Base-by-base conservation (phyloP, 495 filamentous ascomycete species). In the Immersiella caudata region DNA sequence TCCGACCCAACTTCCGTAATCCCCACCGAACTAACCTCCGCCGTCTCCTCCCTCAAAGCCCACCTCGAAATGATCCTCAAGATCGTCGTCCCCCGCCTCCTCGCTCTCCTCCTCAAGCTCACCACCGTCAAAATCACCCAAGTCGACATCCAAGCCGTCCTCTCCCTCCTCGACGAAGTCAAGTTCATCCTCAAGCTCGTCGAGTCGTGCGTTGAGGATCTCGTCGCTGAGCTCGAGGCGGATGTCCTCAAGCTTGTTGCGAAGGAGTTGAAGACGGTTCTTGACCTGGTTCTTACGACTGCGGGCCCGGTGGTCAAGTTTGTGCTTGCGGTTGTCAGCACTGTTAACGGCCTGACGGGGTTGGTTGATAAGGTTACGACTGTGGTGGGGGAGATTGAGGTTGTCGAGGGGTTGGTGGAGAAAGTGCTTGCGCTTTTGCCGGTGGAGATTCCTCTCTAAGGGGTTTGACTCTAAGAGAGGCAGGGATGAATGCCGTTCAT, bases 161-260 rank as follows among this genome's bases (percentile, higher is more conserved):
- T 67, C n/a, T 20, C 16, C 20, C 59, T 67, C 58, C 26, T 67
- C 35, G 59, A 26, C 65, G 57, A 63, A 20, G 35, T 67, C 59
- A 55, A 67, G 59, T 27, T 27, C 36, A 40, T 67, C 59, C 22
- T 67, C 36, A 0, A 5, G 14, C 22, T 55, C 36, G 50, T 67
- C 27, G 46, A 67, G 59, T 12, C 20, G 24, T 62, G 58, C 58
- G 25, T 67, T 46, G 62, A 63, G 65, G 29, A 67, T 12, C 21
- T 67, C 7, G 58, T 67, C 25, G 65, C 49, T 46, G 27, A 36
- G 20, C 59, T 49, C 58, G 25, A 25, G 18, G 33, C 18, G 6
- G 40, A 46, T 12, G 14, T 46, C 40, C 40, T 46, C 11, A 46
- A 46, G 40, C 40, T 46, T 14, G 40, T 46, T 12, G 40, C 40